A percentile compares a stretch with the other conserved stretches of the same genome.
These are phyloP conservation scores for Brassica hybrid DNA, from an alignment of 441 rosid species.

Conservation along the genomic window DNA sequence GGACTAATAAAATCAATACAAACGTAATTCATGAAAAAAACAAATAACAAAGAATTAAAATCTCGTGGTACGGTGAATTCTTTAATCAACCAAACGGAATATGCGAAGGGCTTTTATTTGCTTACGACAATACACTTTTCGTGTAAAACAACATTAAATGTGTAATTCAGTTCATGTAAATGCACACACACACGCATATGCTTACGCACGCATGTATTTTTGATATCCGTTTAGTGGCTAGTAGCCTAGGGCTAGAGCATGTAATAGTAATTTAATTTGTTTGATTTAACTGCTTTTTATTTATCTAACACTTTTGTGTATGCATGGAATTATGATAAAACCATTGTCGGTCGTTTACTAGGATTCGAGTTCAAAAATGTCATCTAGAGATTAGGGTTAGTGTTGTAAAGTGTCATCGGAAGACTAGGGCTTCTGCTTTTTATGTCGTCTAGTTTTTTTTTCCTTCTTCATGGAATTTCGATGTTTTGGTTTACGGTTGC, in stretches of 20 bases:
- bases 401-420: no score
- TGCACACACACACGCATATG: not conserved
- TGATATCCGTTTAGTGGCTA: conserved; percentile 16
- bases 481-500: no score
- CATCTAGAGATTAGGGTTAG: no score
- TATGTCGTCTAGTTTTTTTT: no score
- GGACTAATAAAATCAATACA: not conserved
- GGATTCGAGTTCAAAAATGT: no score
- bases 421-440: no score
- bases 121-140: conserved; percentile 36
- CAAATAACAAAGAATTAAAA: not conserved
- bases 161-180: conserved; percentile 5
- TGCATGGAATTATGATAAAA: not conserved
- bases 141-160: conserved; percentile 10
- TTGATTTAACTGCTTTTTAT: not conserved
- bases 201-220: not conserved
- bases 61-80: conserved; percentile 19
- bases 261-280: conserved; percentile 6
- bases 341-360: not conserved
- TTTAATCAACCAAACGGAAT: conserved; percentile 26
- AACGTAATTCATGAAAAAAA: not conserved
- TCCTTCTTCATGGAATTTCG: no score
- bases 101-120: conserved; percentile 28
- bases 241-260: not conserved
- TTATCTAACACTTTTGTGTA: not conserved